These are phyloP conservation scores for Trichomonas gallinae DNA, from an alignment of 208 protist species.

Conservation along the genomic window DNA sequence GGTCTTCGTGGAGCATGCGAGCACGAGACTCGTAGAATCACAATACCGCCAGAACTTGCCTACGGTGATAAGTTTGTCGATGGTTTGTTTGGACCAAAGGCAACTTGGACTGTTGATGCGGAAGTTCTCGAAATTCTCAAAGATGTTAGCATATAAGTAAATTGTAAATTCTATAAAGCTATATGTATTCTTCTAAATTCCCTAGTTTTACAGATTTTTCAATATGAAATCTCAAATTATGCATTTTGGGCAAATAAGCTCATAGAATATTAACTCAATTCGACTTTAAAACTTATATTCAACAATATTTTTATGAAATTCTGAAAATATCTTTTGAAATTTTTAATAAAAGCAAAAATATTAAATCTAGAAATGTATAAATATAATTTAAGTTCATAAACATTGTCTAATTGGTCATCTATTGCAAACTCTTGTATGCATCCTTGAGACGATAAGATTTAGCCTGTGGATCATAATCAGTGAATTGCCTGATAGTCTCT, in stretches of 20 bases:
- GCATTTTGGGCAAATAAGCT: too few relatives aligned
- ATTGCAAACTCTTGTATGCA: background rate
- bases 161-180: background rate
- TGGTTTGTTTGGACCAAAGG: background rate
- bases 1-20: slow-evolving; percentile 1
- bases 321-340: too few relatives aligned
- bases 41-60: background rate
- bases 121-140: slow-evolving; percentile 4
- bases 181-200: background rate
- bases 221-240: too few relatives aligned
- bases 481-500: background rate
- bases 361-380: too few relatives aligned
- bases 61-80: background rate
- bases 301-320: too few relatives aligned
- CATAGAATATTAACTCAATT: too few relatives aligned
- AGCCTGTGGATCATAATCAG: background rate
- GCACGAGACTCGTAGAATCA: background rate
- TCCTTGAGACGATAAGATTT: background rate
- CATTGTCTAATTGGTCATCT: too few relatives aligned
- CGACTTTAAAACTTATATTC: too few relatives aligned
- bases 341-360: too few relatives aligned
- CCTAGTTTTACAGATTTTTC: too few relatives aligned
- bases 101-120: slow-evolving; percentile 14
- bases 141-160: background rate
- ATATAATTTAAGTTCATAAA: too few relatives aligned